A percentile compares a stretch with the other conserved stretches of the same genome.
phyloP scores from a whole-genome alignment of 441 rosid species.

The Syzygium syzygioides region DNA sequence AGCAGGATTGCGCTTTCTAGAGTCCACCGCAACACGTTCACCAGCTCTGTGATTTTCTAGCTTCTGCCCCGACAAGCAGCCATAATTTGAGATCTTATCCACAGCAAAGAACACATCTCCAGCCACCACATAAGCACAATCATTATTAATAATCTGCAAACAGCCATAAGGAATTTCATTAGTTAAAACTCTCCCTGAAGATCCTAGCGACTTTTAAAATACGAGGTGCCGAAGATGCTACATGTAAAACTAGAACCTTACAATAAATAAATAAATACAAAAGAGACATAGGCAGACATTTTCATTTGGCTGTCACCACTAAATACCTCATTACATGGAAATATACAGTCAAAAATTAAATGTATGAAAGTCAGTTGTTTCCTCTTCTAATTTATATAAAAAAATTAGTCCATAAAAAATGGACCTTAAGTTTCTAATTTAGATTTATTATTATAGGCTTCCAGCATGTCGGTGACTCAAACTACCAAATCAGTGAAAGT shows the following conservation, averaged over 20 bases:
- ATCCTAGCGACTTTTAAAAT: not conserved
- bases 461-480: not conserved
- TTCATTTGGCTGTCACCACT: not conserved
- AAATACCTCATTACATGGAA: not conserved
- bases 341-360: not conserved
- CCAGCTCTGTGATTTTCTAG: conserved; percentile 80
- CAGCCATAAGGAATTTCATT: not conserved
- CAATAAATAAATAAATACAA: not conserved
- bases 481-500: not conserved
- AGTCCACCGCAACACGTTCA: conserved; percentile 81
- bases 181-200: not conserved
- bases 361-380: not conserved
- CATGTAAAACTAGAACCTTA: not conserved
- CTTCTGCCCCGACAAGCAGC: conserved; percentile 70
- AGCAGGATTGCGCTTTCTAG: conserved; percentile 80
- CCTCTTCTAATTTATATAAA: not conserved
- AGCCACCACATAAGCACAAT: conserved; percentile 56
- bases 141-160: conserved; percentile 74
- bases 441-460: not conserved
- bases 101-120: conserved; percentile 91
- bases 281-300: not conserved
- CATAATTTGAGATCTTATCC: conserved; percentile 71
- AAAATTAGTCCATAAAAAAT: not conserved
- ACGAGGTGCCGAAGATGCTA: not conserved
- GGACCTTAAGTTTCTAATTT: not conserved